Base-by-base conservation (phyloP, 495 filamentous ascomycete species). In the Beverwykella pulmonaria region DNA sequence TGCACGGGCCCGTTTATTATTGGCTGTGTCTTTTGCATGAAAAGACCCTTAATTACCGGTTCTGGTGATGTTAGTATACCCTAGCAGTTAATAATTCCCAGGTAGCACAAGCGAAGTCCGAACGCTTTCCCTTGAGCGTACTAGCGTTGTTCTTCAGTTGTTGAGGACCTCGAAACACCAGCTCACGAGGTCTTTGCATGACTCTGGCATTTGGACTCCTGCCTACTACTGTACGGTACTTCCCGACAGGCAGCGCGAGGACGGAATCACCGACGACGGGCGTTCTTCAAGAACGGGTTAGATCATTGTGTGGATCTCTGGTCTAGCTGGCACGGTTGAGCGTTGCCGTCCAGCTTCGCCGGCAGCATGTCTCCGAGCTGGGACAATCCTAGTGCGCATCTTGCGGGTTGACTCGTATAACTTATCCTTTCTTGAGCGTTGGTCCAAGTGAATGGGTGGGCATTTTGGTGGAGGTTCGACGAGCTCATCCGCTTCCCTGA, bases 361-460 rank as follows among this genome's bases (percentile, higher is more conserved):
- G 39, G 39, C 39, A 44, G 39, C 39, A 44, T 44, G 39, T 44
- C 39, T 44, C 39, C 39, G 39, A 44, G 39, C 39, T 44, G 39
- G 39, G 6, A 9, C 15, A 14, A 44, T n/a, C 39, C 39, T 44
- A 14, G 39, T 3, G 39, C 39, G 17, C 39, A 44, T 44, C 39
- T 44, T 44, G 39, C 39, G 3, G 9, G 5, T 44, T 44, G 39
- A 44, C 39, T 44, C 39, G 15, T 10, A 3, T n/a, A 3, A 9
- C 39, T 34, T 34, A 5, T 12, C 30, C 30, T 5, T 34, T 34
- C 30, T 34, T 4, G 30, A n/a, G n/a, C n/a, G n/a, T 44, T 9
- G 39, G 15, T 44, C 17, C 8, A n/a, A 44, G 15, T n/a, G 39
- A 14, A n/a, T 44, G 8, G 30, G 12, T 34, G 30, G 30, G 12